A percentile compares a stretch with the other conserved stretches of the same genome.
Evolutionary conservation across 306 rosid genomes (phyloP).

Genomic region (Quercus engelmannii): DNA sequence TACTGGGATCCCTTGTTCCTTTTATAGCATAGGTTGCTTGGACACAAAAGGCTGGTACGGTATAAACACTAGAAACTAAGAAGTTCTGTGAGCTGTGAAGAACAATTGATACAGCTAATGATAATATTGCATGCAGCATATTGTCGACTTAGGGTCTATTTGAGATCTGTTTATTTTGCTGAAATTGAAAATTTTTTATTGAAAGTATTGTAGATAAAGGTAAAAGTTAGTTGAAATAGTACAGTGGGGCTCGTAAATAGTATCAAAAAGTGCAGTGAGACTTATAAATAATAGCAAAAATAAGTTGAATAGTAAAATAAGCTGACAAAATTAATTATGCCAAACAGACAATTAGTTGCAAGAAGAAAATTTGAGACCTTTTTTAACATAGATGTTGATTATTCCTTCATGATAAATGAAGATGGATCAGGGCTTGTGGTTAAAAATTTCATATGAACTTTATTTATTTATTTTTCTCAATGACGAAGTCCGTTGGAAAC

Average conservation of each 20-base stretch:
- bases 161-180: fast-evolving
- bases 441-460: background rate
- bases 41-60: background rate
- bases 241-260: fast-evolving
- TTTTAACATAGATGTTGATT: background rate
- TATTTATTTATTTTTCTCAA: background rate
- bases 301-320: too few species aligned
- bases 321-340: too few species aligned
- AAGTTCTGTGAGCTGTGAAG: background rate
- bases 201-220: too few species aligned
- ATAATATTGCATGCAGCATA: too few species aligned
- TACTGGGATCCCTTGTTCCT: background rate
- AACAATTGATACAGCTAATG: background rate
- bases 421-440: background rate
- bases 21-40: too few species aligned
- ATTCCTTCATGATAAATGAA: background rate
- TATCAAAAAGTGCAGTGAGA: fast-evolving
- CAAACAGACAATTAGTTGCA: background rate
- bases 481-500: background rate
- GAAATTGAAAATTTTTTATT: fast-evolving
- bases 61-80: background rate
- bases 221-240: too few species aligned
- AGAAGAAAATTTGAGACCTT: background rate
- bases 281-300: too few species aligned
- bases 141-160: too few species aligned